These are phyloP conservation scores for Citrus sp. DNA, from an alignment of 345 rosid species.

Conservation along the genomic window DNA sequence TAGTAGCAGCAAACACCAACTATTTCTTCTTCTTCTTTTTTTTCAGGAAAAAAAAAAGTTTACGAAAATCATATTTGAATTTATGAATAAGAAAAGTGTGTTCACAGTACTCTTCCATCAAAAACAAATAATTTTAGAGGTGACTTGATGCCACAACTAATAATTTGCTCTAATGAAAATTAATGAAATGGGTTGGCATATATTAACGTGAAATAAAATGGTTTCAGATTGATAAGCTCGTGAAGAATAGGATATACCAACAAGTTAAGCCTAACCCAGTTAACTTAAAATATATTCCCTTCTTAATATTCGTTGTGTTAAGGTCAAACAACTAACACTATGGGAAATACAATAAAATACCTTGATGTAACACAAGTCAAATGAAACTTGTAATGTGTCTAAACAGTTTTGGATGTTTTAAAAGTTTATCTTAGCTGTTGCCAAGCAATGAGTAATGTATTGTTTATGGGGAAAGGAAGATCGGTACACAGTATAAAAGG, in stretches of 20 bases:
- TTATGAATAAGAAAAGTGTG: neutral
- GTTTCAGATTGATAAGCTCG: neutral
- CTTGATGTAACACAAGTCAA: neutral
- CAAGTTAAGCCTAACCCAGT: neutral
- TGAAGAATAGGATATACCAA: neutral
- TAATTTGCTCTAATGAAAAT: neutral
- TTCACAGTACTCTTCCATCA: neutral
- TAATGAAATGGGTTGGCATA: neutral
- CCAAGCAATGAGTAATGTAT: neutral
- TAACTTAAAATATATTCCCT: neutral
- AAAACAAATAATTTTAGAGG: neutral
- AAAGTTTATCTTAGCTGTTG: neutral
- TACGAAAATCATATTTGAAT: neutral
- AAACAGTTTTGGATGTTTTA: neutral
- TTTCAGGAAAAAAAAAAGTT: too few species aligned
- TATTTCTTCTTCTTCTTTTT: too few species aligned
- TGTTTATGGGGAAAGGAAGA: neutral
- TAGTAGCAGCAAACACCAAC: neutral
- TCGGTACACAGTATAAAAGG: neutral
- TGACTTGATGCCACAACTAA: neutral
- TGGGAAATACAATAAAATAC: neutral
- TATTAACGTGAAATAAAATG: neutral
- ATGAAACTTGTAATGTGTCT: slow-evolving; percentile 1
- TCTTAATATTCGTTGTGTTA: neutral
- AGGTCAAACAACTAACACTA: neutral